Evolutionary conservation across 2,329 filamentous ascomycete genomes (phyloP).

Genomic region (Neonectria ditissima): DNA sequence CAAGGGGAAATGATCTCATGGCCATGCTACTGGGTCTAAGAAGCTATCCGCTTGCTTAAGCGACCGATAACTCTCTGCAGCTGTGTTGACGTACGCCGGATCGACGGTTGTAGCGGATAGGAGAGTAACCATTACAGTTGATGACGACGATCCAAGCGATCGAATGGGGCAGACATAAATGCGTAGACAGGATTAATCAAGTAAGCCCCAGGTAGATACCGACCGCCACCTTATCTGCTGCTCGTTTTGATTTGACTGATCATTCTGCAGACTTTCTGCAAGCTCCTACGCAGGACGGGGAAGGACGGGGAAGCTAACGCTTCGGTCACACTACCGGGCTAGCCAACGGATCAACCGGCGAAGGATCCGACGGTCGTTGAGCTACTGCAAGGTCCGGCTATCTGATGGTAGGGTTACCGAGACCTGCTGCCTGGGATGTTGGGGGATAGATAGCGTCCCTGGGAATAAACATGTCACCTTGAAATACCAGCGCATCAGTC

Average conservation of each 20-base stretch:
- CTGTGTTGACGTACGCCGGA: neutral
- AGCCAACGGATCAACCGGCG: neutral
- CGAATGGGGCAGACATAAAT: too few relatives aligned
- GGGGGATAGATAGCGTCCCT: neutral
- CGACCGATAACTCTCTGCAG: constrained; percentile 2
- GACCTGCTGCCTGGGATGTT: neutral
- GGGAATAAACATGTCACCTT: constrained; percentile 2
- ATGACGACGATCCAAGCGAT: neutral
- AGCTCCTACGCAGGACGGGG: too few relatives aligned
- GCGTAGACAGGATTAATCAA: neutral
- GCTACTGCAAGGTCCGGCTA: constrained; percentile 1
- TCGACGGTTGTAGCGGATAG: neutral
- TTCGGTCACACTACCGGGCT: neutral
- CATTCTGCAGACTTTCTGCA: too few relatives aligned
- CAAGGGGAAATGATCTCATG: neutral
- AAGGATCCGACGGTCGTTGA: constrained; percentile 3
- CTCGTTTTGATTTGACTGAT: too few relatives aligned
- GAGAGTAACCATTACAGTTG: too few relatives aligned
- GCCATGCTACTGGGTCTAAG: neutral
- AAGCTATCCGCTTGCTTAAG: neutral
- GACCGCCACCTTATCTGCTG: too few relatives aligned
- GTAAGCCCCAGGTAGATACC: neutral
- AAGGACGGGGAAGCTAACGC: too few relatives aligned
- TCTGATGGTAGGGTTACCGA: constrained; percentile 1
- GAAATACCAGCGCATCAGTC: neutral